Evolutionary conservation across 2,329 filamentous ascomycete species (phyloP), one percentile per base, ranked within the genome.

Genomic region (Mycocentrospora acerina): DNA sequence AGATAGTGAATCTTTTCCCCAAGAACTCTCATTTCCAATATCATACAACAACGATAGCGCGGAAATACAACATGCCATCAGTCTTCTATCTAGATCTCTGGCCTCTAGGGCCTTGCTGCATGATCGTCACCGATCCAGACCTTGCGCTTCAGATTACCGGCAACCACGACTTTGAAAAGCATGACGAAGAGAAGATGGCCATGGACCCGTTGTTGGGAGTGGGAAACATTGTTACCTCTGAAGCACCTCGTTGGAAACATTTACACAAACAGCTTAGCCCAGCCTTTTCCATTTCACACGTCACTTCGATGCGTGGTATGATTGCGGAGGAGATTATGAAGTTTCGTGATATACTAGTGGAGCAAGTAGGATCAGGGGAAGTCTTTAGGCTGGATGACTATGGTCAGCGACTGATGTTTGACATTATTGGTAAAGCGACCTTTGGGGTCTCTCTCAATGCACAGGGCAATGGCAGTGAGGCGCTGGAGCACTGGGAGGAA

Each of bases 51-150:
- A 58, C 62, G 10, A 52, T 74, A 24, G 56, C 58, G 24, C 57
- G 65, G 24, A 55, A 64, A 29, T 65, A 66, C 42, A 48, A 64
- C n/a, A 40, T 66, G 11, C 59, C 59, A 1, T 50, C 58, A 7
- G 44, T 67, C 17, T 74, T 70, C 51, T 74, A 74, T 42, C 35
- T 75, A 4, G 72, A 76, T 42, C 39, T 70, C 3, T 76, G 71
- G 71, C 73, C 73, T 0, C 27, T 70, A 6, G 60, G 57, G 2
- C 54, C 50, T 5, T 35, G 40, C 12, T 48, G 57, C 10, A 24
- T 60, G n/a, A 52, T 70, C 8, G 59, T 72, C 2, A 59, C 62
- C 14, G 62, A 70, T 35, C 61, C 67, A 5, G 63, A 69, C n/a
- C 44, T 70, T 24, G 56, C 64, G 8, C 51, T 65, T 3, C 55